Conservation (phyloP, 148 eudicot genomes). For the Spergularia bocconei region DNA sequence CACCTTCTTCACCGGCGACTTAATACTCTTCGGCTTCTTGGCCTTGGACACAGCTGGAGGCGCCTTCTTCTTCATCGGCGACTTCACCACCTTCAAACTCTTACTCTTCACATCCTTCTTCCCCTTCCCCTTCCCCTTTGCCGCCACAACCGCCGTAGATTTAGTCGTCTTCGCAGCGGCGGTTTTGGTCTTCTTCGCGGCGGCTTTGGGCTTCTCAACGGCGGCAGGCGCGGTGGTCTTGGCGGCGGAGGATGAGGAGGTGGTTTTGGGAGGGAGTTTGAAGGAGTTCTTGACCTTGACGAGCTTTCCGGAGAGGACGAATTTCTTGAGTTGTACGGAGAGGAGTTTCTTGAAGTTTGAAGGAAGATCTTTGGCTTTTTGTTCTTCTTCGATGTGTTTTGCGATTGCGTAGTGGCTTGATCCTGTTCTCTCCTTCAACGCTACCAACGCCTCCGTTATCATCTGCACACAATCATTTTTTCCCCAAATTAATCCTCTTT, state of each 20-base stretch:
- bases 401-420: slow-evolving; percentile 78
- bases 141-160: no score
- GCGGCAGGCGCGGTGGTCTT: slow-evolving; percentile 2
- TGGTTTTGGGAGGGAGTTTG: slow-evolving; percentile 45
- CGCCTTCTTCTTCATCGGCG: slow-evolving; percentile 33
- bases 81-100: slow-evolving; percentile 24
- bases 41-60: slow-evolving; percentile 12
- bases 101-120: slow-evolving; percentile 24
- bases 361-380: slow-evolving; percentile 48
- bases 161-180: slow-evolving; percentile 21
- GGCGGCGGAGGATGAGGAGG: slow-evolving; percentile 22
- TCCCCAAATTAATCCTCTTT: neutral
- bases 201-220: slow-evolving; percentile 26
- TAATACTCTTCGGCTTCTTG: slow-evolving; percentile 30
- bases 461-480: slow-evolving; percentile 36
- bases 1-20: slow-evolving; percentile 34
- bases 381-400: slow-evolving; percentile 74
- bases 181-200: slow-evolving; percentile 15
- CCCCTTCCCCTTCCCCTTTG: no score
- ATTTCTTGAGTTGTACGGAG: slow-evolving; percentile 53
- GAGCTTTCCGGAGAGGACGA: slow-evolving; percentile 59
- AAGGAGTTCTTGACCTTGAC: slow-evolving; percentile 66
- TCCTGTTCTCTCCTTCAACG: slow-evolving; percentile 76
- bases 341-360: slow-evolving; percentile 57
- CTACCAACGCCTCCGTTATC: slow-evolving; percentile 61